Evolutionary conservation across 2,329 filamentous ascomycete species (phyloP).

Genomic region (Tetracladium maxilliforme): DNA sequence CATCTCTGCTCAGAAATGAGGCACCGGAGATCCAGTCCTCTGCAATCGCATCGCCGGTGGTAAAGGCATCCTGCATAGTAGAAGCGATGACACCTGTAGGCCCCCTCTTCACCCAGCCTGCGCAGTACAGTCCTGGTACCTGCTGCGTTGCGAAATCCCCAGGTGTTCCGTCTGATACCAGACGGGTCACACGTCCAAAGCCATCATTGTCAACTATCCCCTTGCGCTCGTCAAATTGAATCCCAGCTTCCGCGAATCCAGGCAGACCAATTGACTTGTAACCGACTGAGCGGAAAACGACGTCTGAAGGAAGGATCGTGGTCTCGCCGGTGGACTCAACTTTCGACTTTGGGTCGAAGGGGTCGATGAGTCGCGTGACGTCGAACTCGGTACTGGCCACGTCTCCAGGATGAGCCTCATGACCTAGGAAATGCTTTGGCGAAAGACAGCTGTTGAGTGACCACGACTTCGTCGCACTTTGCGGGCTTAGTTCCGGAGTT

Average conservation of each 20-base stretch:
- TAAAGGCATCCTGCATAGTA: slow-evolving; percentile 91
- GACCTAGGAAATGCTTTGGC: slow-evolving; percentile 47
- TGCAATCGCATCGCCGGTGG: slow-evolving; percentile 69
- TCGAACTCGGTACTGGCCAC: slow-evolving; percentile 58
- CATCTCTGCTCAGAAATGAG: slow-evolving; percentile 29
- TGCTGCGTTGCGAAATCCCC: slow-evolving; percentile 26
- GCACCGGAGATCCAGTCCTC: slow-evolving; percentile 51
- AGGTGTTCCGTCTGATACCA: slow-evolving; percentile 10
- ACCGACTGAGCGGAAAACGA: slow-evolving; percentile 88
- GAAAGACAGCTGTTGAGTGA: slow-evolving; percentile 75
- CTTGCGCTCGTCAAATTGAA: slow-evolving; percentile 60
- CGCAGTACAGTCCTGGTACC: slow-evolving; percentile 71
- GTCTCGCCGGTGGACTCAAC: slow-evolving; percentile 32
- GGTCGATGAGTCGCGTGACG: slow-evolving; percentile 36
- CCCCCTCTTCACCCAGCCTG: slow-evolving; percentile 91
- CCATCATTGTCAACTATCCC: slow-evolving; percentile 78
- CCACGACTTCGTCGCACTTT: slow-evolving; percentile 51
- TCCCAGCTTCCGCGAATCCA: slow-evolving; percentile 57
- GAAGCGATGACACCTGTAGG: slow-evolving; percentile 92
- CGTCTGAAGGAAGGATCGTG: slow-evolving; percentile 41
- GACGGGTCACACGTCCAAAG: slow-evolving; percentile 47
- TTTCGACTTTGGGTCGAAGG: slow-evolving; percentile 34
- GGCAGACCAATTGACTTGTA: slow-evolving; percentile 72
- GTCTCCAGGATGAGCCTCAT: slow-evolving; percentile 24
- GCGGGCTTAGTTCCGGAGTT: slow-evolving; percentile 32